Evolutionary conservation across 192 early-diverging fungal genomes (phyloP), one percentile per base, ranked within the genome.

Genomic region (Umbelopsis isabellina): DNA sequence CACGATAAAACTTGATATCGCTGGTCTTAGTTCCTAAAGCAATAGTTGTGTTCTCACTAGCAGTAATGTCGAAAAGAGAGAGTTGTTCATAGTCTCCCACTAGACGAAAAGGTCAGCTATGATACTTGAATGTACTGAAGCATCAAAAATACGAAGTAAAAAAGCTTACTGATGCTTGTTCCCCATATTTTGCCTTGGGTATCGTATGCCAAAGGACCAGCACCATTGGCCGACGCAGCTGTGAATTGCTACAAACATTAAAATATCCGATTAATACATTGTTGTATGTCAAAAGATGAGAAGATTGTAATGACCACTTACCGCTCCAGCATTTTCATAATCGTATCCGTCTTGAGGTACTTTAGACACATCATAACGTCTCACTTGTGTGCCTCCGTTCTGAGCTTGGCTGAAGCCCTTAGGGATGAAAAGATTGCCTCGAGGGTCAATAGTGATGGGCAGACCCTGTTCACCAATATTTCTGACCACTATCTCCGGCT

Each of bases 161-260:
- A 16, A 16, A 61, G 30, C 55, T 61, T 35, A 61, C 55, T 30
- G 18, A 35, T 61, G 16, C 18, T 61, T 1, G 55, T 61, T 35
- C 76, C 76, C 76, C 76, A 78, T 27, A 78, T 41, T 8, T 68
- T 68, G 2, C 64, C 72, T 46, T 78, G 76, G 15, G 76, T 46
- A 69, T 78, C 76, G 35, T 70, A 78, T 18, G 53, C 65, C 65
- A 78, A 48, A 15, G 68, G 47, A 18, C 76, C 76, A 22, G n/a
- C 64, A 2, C 61, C 48, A 50, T 78, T 78, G 4, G 67, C 67
- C 15, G 72, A 71, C 41, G 66, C 64, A 22, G 68, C 76, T 58
- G 69, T 51, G 18, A 74, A 44, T 25, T 50, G 16, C 22, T 58
- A 6, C 30, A 22, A 70, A n/a, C 41, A 33, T 46, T n/a, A 46